Percentiles rank a stretch among this genome's conserved stretches.
Conservation (phyloP, 1,139 yeast species). For the Kurtzmaniella quercitrusa region DNA sequence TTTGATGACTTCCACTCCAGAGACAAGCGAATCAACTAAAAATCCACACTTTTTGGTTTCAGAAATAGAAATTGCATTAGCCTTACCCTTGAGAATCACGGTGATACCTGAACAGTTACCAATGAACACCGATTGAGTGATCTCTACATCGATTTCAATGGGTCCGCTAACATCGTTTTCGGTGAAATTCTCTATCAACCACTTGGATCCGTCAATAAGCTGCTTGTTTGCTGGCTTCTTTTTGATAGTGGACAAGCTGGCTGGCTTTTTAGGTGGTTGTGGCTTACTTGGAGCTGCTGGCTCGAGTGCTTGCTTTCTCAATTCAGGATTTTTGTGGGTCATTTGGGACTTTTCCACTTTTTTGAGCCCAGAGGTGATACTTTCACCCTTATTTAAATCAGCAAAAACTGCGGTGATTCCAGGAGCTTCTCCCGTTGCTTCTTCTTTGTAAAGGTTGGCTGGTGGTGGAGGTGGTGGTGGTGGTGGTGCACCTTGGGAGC, state of each 20-base stretch:
- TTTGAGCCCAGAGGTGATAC: constrained; percentile 77
- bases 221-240: constrained; percentile 72
- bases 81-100: constrained; percentile 84
- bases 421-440: constrained; percentile 31
- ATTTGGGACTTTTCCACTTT: constrained; percentile 91
- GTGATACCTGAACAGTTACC: constrained; percentile 75
- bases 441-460: constrained; percentile 48
- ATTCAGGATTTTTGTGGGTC: constrained; percentile 90
- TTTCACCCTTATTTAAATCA: constrained; percentile 83
- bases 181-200: constrained; percentile 83
- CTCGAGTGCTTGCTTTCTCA: constrained; percentile 47
- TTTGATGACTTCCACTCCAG: constrained; percentile 86
- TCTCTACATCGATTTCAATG: constrained; percentile 70
- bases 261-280: constrained; percentile 69
- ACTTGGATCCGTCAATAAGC: constrained; percentile 72
- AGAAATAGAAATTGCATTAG: constrained; percentile 80
- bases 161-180: constrained; percentile 37
- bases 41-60: constrained; percentile 70
- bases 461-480: constrained; percentile 70
- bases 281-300: constrained; percentile 37
- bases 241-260: constrained; percentile 40
- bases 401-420: constrained; percentile 88
- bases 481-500: constrained; percentile 12
- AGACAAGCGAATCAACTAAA: constrained; percentile 77
- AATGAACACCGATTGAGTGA: constrained; percentile 84